Evolutionary conservation across 331 rosid genomes (phyloP).

Genomic region (Stylosanthes scabra): DNA sequence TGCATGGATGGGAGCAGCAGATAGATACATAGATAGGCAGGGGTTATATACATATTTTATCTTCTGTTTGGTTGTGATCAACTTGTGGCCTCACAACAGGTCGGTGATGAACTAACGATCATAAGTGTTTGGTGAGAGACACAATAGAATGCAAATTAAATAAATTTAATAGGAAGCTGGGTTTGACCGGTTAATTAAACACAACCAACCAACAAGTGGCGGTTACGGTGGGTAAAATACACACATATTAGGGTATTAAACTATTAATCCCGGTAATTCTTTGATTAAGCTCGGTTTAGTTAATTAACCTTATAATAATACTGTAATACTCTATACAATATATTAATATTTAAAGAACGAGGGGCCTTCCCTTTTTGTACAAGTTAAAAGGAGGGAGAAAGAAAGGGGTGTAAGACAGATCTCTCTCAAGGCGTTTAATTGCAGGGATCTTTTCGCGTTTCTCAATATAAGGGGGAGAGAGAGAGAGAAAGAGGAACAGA

Average conservation of each 20-base stretch:
- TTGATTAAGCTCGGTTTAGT: not conserved
- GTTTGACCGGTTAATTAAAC: conserved; percentile 42
- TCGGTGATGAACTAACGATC: conserved; percentile 20
- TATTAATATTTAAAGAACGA: conserved; percentile 43
- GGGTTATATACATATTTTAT: not conserved
- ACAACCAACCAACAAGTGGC: conserved; percentile 49
- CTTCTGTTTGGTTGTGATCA: conserved; percentile 29
- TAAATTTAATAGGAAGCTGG: not conserved
- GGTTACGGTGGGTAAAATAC: conserved; percentile 21
- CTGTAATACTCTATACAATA: conserved; percentile 24
- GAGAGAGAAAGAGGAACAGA: conserved; percentile 1
- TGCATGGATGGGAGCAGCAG: conserved; percentile 18
- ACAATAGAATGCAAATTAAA: not conserved
- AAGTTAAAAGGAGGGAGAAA: conserved; percentile 23
- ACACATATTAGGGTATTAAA: not conserved
- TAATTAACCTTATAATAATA: not conserved
- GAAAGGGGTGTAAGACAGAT: conserved; percentile 30
- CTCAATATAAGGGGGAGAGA: conserved; percentile 28
- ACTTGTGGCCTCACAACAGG: conserved; percentile 30
- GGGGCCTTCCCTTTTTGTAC: conserved; percentile 37
- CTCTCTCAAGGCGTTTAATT: conserved; percentile 51
- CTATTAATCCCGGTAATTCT: conserved; percentile 5
- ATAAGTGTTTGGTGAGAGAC: conserved; percentile 2
- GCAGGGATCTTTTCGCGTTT: conserved; percentile 54
- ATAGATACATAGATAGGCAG: not conserved